Evolutionary conservation across 2,329 filamentous ascomycete species (phyloP).

Genomic region (Sphaerostilbella broomeana): DNA sequence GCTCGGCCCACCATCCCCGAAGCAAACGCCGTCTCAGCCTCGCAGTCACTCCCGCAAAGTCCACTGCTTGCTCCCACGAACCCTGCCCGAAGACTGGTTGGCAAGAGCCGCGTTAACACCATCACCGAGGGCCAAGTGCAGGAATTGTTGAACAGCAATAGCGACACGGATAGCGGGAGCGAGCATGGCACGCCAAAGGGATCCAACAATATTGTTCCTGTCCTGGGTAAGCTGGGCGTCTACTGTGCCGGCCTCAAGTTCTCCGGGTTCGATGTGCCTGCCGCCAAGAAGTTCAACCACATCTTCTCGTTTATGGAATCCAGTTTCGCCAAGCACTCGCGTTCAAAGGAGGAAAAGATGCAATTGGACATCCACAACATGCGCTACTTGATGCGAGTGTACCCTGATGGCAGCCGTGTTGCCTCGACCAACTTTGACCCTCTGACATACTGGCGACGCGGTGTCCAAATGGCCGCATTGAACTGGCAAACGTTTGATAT

Average conservation of each 20-base stretch:
- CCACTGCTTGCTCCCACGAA: slow-evolving; percentile 46
- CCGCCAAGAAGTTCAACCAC: slow-evolving; percentile 85
- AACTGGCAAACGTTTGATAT: slow-evolving; percentile 99
- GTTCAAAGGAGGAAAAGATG: slow-evolving; percentile 67
- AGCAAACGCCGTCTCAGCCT: slow-evolving; percentile 41
- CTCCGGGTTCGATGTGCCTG: slow-evolving; percentile 66
- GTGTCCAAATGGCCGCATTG: slow-evolving; percentile 94
- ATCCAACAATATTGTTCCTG: slow-evolving; percentile 78
- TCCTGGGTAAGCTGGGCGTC: slow-evolving; percentile 79
- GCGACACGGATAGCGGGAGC: slow-evolving; percentile 70
- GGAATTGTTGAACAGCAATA: slow-evolving; percentile 54
- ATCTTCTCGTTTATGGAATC: slow-evolving; percentile 92
- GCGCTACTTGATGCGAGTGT: slow-evolving; percentile 86
- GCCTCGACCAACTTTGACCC: slow-evolving; percentile 93
- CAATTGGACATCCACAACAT: slow-evolving; percentile 85
- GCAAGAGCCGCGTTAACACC: slow-evolving; percentile 50
- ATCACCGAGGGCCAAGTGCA: slow-evolving; percentile 52
- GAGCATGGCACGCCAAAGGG: slow-evolving; percentile 51
- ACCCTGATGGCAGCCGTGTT: slow-evolving; percentile 75
- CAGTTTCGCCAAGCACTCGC: slow-evolving; percentile 75
- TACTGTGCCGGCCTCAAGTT: slow-evolving; percentile 73
- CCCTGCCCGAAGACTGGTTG: slow-evolving; percentile 42
- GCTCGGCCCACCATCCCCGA: slow-evolving; percentile 57
- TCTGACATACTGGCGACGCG: slow-evolving; percentile 85
- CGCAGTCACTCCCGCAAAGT: slow-evolving; percentile 47